Evolutionary conservation across 2,329 filamentous ascomycete genomes (phyloP), one percentile per base, ranked within the genome.

Genomic region (Tolypocladium guangdongense): DNA sequence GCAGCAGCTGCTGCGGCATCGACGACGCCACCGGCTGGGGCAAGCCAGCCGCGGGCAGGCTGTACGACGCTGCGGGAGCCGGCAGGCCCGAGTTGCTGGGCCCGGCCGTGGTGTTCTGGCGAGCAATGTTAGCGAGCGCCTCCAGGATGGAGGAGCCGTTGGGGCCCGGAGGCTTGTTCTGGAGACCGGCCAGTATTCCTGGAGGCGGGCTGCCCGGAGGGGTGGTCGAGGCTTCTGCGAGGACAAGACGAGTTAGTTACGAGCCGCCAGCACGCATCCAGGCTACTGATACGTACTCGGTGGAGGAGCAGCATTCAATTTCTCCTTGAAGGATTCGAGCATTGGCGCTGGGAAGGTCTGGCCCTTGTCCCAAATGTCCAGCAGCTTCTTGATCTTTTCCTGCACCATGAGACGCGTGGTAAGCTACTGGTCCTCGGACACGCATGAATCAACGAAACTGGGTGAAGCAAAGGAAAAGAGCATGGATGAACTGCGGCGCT

Each of bases 341-440:
- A 96, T 86, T 52, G 84, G 71, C 43, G 78, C 68, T 30, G 93
- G 90, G 70, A 99, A 97, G 24, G 91, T 97, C 67, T 87, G 86
- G 59, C 89, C 90, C 66, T 93, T 93, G 68, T 96, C 91, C 93
- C 93, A 99, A 61, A 99, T 99, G 68, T 96, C 91, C 73, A 97
- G 77, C 62, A 99, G 81, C 70, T 97, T 97, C 62, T 72, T 73
- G 71, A 97, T 92, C 76, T 96, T 97, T 69, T 95, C 90, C 88
- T 93, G 86, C 76, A 84, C 68, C 60, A 67, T 59, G 65, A 67
- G 61, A 62, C 66, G 43, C 65, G 58, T 55, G 58, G 76, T 78
- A 65, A 69, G 67, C 62, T 67, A 68, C 65, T 58, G 51, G 63
- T 59, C 43, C 16, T n/a, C 27, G 27, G 12, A 35, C 39, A 35